Percentiles rank a stretch among this genome's conserved stretches.
Evolutionary conservation across 2,329 filamentous ascomycete genomes (phyloP).

Genomic region (Curvularia lunata): DNA sequence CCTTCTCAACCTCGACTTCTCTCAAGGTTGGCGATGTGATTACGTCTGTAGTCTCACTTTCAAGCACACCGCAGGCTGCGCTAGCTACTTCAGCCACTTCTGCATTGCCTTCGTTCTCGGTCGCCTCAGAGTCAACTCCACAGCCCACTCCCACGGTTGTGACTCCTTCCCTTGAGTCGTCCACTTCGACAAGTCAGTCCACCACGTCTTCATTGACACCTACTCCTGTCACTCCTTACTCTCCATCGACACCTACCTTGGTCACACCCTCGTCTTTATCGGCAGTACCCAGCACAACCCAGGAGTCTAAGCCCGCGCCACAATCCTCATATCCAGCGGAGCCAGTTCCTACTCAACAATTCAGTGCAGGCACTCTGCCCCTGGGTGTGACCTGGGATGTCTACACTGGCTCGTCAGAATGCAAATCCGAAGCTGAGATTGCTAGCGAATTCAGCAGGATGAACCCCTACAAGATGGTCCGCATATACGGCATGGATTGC

Average conservation of each 20-base stretch:
- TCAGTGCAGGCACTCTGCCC: constrained; percentile 22
- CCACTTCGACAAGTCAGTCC: constrained; percentile 10
- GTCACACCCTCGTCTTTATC: background rate
- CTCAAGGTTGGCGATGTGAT: constrained; percentile 13
- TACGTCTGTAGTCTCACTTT: background rate
- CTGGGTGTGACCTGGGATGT: constrained; percentile 46
- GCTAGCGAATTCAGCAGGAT: constrained; percentile 67
- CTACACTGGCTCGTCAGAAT: constrained; percentile 49
- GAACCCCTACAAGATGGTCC: constrained; percentile 68
- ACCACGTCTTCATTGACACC: constrained; percentile 5
- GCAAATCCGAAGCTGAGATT: constrained; percentile 71
- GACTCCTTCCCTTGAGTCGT: constrained; percentile 16
- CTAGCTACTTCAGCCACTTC: background rate
- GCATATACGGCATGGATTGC: constrained; percentile 83
- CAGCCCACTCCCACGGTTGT: constrained; percentile 6
- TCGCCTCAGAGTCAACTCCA: constrained; percentile 12
- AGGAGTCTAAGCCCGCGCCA: constrained; percentile 5
- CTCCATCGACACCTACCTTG: constrained; percentile 6
- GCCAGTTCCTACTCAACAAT: constrained; percentile 9
- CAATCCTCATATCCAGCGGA: constrained; percentile 10
- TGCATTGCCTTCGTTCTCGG: constrained; percentile 6
- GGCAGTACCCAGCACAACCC: constrained; percentile 3
- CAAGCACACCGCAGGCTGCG: background rate
- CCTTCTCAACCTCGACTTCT: constrained; percentile 36
- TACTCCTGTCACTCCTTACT: constrained; percentile 5